Percentiles rank a stretch among this genome's conserved stretches.
phyloP scores from a whole-genome alignment of 2,329 filamentous ascomycete species.

The Sporothrix sp. region DNA sequence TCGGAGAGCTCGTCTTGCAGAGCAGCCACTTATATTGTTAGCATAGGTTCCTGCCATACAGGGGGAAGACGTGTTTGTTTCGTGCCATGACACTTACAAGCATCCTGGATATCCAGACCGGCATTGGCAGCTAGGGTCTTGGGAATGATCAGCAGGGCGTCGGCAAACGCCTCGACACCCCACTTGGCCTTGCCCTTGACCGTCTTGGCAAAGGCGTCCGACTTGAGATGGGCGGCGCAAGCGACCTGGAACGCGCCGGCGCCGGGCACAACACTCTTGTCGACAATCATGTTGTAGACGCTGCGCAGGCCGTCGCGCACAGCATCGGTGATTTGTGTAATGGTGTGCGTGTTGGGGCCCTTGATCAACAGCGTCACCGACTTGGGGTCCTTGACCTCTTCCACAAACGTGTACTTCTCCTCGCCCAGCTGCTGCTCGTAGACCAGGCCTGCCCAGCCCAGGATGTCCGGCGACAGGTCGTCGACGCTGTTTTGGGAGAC shows the following conservation, averaged over 20 bases:
- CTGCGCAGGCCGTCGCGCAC: constrained; percentile 90
- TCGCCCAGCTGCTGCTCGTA: constrained; percentile 97
- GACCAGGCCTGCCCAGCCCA: constrained; percentile 92
- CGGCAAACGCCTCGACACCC: constrained; percentile 89
- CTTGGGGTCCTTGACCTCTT: constrained; percentile 98
- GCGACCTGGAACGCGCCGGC: constrained; percentile 94
- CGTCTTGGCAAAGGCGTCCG: constrained; percentile 75
- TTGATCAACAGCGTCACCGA: constrained; percentile 97
- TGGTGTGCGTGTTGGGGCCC: constrained; percentile 93
- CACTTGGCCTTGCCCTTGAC: constrained; percentile 98
- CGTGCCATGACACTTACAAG: constrained; percentile 52
- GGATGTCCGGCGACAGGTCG: constrained; percentile 73
- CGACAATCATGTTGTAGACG: constrained; percentile 99
- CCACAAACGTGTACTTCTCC: constrained; percentile 98
- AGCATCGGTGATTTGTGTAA: constrained; percentile 91
- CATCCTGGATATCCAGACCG: constrained; percentile 93
- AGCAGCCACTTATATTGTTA: constrained; percentile 54
- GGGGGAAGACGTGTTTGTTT: neutral
- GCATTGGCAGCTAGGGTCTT: constrained; percentile 96
- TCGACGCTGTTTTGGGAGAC: constrained; percentile 92
- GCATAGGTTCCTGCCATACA: neutral
- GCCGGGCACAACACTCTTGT: constrained; percentile 87
- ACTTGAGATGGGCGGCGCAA: constrained; percentile 76
- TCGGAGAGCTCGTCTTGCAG: constrained; percentile 80
- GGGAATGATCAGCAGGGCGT: constrained; percentile 88